A percentile compares a stretch with the other conserved stretches of the same genome.
phyloP scores from a whole-genome alignment of 805 yeast species.

The Jamesozyma rosinii region DNA sequence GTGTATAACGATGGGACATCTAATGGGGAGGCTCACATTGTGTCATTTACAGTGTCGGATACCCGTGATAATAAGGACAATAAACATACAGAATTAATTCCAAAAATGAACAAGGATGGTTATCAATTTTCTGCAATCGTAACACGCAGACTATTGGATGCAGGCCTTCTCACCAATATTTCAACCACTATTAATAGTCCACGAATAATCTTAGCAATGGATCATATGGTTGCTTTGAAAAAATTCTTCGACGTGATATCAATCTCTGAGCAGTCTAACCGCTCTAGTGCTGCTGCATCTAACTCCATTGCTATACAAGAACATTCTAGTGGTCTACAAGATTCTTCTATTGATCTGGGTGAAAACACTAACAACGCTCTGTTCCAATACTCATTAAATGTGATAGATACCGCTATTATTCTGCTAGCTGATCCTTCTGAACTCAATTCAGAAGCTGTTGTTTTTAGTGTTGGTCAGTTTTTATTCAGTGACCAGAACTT shows the following conservation, averaged over 20 bases:
- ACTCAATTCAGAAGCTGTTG: slow-evolving; percentile 72
- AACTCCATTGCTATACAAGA: not conserved
- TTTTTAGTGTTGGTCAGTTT: slow-evolving; percentile 76
- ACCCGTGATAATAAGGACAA: slow-evolving; percentile 52
- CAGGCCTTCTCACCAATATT: slow-evolving; percentile 38
- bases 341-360: not conserved
- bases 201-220: slow-evolving; percentile 70
- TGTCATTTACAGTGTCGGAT: slow-evolving; percentile 73
- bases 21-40: slow-evolving; percentile 51
- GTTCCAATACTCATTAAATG: slow-evolving; percentile 51
- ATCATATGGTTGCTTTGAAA: slow-evolving; percentile 71
- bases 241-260: slow-evolving; percentile 10
- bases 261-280: slow-evolving; percentile 6
- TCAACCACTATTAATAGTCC: slow-evolving; percentile 73
- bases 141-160: slow-evolving; percentile 34
- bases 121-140: slow-evolving; percentile 62
- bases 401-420: slow-evolving; percentile 69
- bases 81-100: slow-evolving; percentile 73
- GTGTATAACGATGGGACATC: slow-evolving; percentile 48
- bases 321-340: not conserved
- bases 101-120: slow-evolving; percentile 50
- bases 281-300: not conserved
- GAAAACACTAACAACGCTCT: slow-evolving; percentile 6
- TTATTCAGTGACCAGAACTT: slow-evolving; percentile 60
- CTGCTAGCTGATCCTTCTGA: slow-evolving; percentile 71